A percentile compares a stretch with the other conserved stretches of the same genome.
Conservation (phyloP, 441 rosid species). For the Corymbia calophylla region DNA sequence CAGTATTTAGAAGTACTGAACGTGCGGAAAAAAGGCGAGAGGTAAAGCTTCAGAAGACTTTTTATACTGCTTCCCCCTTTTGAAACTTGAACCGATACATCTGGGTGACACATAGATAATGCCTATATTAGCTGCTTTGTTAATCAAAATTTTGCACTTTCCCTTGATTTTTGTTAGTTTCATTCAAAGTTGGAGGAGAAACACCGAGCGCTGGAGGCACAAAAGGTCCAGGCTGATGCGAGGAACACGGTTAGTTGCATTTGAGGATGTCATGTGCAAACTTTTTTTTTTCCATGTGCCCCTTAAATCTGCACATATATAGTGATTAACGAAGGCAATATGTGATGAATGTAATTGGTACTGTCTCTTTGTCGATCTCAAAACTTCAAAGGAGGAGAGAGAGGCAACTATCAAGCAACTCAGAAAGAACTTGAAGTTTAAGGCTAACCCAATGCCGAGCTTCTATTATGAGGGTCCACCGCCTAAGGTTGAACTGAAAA, state of each 20-base stretch:
- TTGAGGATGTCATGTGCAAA: neutral
- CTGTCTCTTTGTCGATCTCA: neutral
- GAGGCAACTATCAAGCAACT: constrained; percentile 79
- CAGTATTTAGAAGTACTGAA: neutral
- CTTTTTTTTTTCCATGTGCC: neutral
- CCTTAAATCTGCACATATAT: neutral
- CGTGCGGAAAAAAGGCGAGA: neutral
- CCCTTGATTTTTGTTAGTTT: constrained; percentile 39
- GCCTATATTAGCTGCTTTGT: neutral
- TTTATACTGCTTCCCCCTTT: neutral
- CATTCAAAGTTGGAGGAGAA: constrained; percentile 85
- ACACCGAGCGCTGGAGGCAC: constrained; percentile 83
- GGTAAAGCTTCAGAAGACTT: neutral
- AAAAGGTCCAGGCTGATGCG: constrained; percentile 74
- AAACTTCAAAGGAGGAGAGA: constrained; percentile 58
- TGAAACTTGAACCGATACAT: neutral
- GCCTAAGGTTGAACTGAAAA: constrained; percentile 81
- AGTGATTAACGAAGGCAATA: neutral
- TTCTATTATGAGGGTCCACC: constrained; percentile 94
- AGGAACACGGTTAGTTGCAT: constrained; percentile 54
- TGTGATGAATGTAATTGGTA: neutral
- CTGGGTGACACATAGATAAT: neutral
- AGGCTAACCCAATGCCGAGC: constrained; percentile 94
- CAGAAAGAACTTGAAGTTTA: constrained; percentile 81
- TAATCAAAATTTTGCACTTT: neutral